Evolutionary conservation across 1,284 basidiomycete genomes (phyloP), one percentile per base, ranked within the genome.

Genomic region (Cryptococcus floricola): DNA sequence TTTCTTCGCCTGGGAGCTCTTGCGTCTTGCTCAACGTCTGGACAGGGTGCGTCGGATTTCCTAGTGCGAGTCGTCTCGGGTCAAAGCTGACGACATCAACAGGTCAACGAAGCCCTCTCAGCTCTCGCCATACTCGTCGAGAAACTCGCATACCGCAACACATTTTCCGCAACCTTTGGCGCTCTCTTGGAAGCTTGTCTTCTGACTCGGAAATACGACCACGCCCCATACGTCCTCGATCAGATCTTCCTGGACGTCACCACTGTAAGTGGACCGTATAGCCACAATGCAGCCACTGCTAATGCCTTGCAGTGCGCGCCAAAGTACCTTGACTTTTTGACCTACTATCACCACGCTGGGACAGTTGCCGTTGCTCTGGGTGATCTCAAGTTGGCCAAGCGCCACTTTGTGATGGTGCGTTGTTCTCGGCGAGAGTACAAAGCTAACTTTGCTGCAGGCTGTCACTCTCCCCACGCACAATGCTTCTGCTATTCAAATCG

Each of bases 291-390:
- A 25, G 27, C 28, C 18, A 19, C 18, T 14, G 42, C 44, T 52
- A 39, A 52, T 12, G 0, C 13, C 31, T 10, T 16, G n/a, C 42
- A 66, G 66, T 50, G 54, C 7, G 39, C 31, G 48, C 63, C 55
- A 14, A 58, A 53, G 9, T 70, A 74, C 50, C 60, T 70, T 23
- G 72, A 76, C 48, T 58, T 74, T 14, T 51, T 76, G 18, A 68
- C 73, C 2, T 76, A 63, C 60, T 67, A 71, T 54, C 70, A 74
- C 57, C 74, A 76, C 37, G 71, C 66, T 0, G 74, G 74, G 5
- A 59, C 69, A 10, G 62, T 73, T 28, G 57, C 54, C 23, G 66
- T 68, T 3, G 68, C 63, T 14, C 12, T 56, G 14, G 56, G 58
- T 5, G 55, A 68, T 5, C 72, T 53, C 42, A 58, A 39, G 7